Evolutionary conservation across 495 filamentous ascomycete species (phyloP).

Genomic region (Umbilicaria muhlenbergii): DNA sequence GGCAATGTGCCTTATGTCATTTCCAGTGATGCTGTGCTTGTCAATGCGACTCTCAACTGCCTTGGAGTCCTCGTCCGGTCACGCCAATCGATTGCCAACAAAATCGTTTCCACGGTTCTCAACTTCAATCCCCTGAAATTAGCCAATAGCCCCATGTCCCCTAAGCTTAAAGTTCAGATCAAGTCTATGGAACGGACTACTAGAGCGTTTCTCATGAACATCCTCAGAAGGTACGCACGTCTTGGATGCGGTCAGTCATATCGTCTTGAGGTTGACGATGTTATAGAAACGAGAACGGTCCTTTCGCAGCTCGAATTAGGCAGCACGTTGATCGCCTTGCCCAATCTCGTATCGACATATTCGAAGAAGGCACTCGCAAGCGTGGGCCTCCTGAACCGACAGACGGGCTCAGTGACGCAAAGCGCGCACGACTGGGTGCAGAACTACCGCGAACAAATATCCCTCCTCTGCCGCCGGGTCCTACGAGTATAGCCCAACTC

Average conservation of each 20-base stretch:
- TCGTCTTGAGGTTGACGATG: too few relatives aligned
- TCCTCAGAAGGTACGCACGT: conserved; percentile 52
- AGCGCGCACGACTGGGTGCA: conserved; percentile 53
- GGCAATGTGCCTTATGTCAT: conserved; percentile 4
- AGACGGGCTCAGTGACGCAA: conserved; percentile 52
- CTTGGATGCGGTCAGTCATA: neutral
- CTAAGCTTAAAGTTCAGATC: conserved; percentile 62
- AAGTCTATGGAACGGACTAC: conserved; percentile 92
- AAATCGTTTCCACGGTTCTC: conserved; percentile 70
- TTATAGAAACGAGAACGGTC: conserved; percentile 51
- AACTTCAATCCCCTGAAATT: conserved; percentile 81
- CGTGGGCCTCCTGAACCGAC: conserved; percentile 50
- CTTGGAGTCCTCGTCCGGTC: conserved; percentile 65
- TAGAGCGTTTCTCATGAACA: conserved; percentile 61
- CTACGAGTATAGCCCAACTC: conserved; percentile 58
- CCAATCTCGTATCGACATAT: conserved; percentile 54
- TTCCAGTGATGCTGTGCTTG: conserved; percentile 66
- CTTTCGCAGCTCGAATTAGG: conserved; percentile 55
- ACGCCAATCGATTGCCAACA: conserved; percentile 63
- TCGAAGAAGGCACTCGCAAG: conserved; percentile 67
- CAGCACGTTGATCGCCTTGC: conserved; percentile 66
- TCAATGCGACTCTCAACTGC: conserved; percentile 84
- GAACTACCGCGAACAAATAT: conserved; percentile 35
- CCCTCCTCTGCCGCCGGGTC: conserved; percentile 54
- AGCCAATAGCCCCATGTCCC: conserved; percentile 58